phyloP scores from a whole-genome alignment of 306 rosid species.

The Pyrus bretschneideri region DNA sequence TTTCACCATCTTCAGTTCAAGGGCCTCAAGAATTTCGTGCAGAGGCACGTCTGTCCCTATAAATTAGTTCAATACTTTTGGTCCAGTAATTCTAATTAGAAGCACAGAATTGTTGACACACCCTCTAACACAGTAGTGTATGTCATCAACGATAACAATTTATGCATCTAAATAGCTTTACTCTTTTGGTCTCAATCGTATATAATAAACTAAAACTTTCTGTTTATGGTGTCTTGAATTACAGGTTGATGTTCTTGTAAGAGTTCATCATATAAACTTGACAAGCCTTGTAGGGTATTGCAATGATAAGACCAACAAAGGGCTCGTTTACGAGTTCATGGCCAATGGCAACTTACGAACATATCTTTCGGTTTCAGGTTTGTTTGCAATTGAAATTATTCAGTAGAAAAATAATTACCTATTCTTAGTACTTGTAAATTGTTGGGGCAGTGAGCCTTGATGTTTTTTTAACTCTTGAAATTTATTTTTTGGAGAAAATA shows the following conservation, averaged over 20 bases:
- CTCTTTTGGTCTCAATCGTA: too few relatives aligned
- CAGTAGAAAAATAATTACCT: not conserved
- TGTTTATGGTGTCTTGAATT: not conserved
- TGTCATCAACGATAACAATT: too few relatives aligned
- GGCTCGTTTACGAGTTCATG: slow-evolving; percentile 28
- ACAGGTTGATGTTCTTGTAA: slow-evolving; percentile 32
- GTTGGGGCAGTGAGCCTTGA: too few relatives aligned
- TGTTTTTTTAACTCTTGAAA: too few relatives aligned
- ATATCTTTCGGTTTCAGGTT: slow-evolving; percentile 34
- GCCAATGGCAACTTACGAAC: slow-evolving; percentile 22
- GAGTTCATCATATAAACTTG: slow-evolving; percentile 37
- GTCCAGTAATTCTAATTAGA: too few relatives aligned
- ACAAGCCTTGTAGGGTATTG: slow-evolving; percentile 34
- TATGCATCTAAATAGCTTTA: too few relatives aligned
- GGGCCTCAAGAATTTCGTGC: slow-evolving; percentile 46
- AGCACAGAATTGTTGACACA: too few relatives aligned
- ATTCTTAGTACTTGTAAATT: not conserved
- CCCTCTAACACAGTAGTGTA: too few relatives aligned
- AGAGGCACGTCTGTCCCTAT: slow-evolving; percentile 33
- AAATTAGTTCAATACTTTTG: not conserved
- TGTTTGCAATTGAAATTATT: not conserved
- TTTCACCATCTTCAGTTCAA: slow-evolving; percentile 32
- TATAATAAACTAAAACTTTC: not conserved
- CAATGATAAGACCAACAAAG: slow-evolving; percentile 17
- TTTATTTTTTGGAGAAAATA: too few relatives aligned